Evolutionary conservation across 2,329 filamentous ascomycete genomes (phyloP).

Genomic region (Kalmusia sp.): DNA sequence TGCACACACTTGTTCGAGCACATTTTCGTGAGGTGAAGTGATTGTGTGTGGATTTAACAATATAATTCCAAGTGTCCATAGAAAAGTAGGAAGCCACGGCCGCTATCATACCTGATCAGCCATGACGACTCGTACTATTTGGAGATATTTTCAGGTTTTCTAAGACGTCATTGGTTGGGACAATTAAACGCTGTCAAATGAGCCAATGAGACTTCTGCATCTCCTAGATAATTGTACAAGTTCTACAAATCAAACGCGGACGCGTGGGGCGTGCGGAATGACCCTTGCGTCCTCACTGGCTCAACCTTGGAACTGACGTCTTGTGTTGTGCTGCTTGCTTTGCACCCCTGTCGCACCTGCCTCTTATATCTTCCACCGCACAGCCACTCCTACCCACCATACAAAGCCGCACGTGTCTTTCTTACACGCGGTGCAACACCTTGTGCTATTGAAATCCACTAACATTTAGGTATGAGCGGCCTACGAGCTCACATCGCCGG

Average conservation of each 20-base stretch:
- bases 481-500: constrained; percentile 47
- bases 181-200: no score
- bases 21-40: no score
- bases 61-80: no score
- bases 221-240: background rate
- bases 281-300: background rate
- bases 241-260: constrained; percentile 17
- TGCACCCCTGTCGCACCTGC: constrained; percentile 1
- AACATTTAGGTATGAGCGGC: constrained; percentile 39
- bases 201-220: background rate
- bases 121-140: no score
- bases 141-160: no score
- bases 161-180: no score
- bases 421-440: constrained; percentile 8
- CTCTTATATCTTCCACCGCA: constrained; percentile 1
- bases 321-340: background rate
- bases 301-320: background rate
- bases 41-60: no score
- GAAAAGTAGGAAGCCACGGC: no score
- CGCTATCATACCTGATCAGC: no score
- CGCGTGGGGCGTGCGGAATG: constrained; percentile 16
- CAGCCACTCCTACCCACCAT: constrained; percentile 8
- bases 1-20: no score
- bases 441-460: background rate
- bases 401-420: constrained; percentile 1